A percentile compares a stretch with the other conserved stretches of the same genome.
phyloP scores from a whole-genome alignment of 2,329 filamentous ascomycete species.

The Hortaea werneckii region DNA sequence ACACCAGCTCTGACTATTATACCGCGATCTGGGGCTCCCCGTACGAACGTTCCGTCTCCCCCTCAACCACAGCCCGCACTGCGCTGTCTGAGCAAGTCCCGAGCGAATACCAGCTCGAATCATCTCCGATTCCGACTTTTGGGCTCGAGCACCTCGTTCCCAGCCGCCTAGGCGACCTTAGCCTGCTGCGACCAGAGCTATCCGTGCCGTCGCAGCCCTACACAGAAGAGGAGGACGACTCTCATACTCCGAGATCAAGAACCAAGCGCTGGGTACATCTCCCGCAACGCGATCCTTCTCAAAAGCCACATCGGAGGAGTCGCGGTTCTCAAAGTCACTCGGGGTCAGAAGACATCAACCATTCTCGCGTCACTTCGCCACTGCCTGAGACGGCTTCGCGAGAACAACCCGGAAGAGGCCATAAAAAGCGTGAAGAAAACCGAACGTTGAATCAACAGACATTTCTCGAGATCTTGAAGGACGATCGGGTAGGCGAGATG shows the following conservation, averaged over 20 bases:
- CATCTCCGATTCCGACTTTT: constrained; percentile 22
- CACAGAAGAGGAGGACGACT: constrained; percentile 11
- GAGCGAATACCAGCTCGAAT: constrained; percentile 19
- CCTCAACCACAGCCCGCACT: constrained; percentile 22
- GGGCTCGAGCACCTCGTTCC: constrained; percentile 27
- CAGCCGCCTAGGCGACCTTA: constrained; percentile 18
- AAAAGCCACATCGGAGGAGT: constrained; percentile 74
- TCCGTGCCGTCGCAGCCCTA: constrained; percentile 4
- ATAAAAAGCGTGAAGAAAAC: constrained; percentile 34
- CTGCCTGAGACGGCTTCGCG: neutral
- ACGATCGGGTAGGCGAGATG: constrained; percentile 29
- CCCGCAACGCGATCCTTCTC: constrained; percentile 50
- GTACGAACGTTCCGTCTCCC: constrained; percentile 56
- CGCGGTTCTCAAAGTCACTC: constrained; percentile 56
- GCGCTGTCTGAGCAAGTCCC: constrained; percentile 20
- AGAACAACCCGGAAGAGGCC: constrained; percentile 15
- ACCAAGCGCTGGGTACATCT: constrained; percentile 25
- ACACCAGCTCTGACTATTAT: constrained; percentile 29
- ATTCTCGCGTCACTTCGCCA: constrained; percentile 6
- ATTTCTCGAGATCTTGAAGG: constrained; percentile 35
- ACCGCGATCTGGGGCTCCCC: constrained; percentile 90
- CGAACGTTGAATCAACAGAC: constrained; percentile 41
- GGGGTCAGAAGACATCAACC: constrained; percentile 32
- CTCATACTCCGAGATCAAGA: constrained; percentile 20
- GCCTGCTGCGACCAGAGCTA: constrained; percentile 7